Percentiles rank a stretch among this genome's conserved stretches.
Conservation (phyloP, 2,329 filamentous ascomycete genomes). For the Ophiocordyceps unilateralis region DNA sequence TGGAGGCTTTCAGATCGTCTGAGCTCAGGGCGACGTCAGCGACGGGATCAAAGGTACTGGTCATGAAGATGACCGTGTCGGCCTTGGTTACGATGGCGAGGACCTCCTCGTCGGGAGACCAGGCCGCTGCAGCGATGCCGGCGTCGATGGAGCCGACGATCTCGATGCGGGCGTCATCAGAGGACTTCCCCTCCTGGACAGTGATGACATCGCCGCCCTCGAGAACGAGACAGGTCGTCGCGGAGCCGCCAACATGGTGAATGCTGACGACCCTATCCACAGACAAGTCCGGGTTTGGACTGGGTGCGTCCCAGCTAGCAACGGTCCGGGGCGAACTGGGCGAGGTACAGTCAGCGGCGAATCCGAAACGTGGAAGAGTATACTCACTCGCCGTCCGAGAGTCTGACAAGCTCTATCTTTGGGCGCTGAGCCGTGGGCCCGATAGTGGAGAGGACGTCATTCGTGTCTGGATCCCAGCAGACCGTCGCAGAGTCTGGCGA, state of each 20-base stretch:
- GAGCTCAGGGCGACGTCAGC: slow-evolving; percentile 53
- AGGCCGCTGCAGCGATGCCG: slow-evolving; percentile 74
- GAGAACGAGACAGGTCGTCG: slow-evolving; percentile 65
- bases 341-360: not conserved
- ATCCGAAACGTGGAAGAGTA: not conserved
- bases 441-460: slow-evolving; percentile 67
- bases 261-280: slow-evolving; percentile 63
- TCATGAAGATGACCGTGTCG: slow-evolving; percentile 79
- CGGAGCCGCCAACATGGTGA: slow-evolving; percentile 70
- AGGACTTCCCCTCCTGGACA: slow-evolving; percentile 45
- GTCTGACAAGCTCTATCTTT: slow-evolving; percentile 52
- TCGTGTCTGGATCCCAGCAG: slow-evolving; percentile 69
- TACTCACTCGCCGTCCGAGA: slow-evolving; percentile 24
- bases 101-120: slow-evolving; percentile 92
- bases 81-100: slow-evolving; percentile 67
- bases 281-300: slow-evolving; percentile 55
- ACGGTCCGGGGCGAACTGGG: slow-evolving; percentile 26
- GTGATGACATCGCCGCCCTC: slow-evolving; percentile 83
- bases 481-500: slow-evolving; percentile 42
- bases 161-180: slow-evolving; percentile 65
- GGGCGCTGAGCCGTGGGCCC: slow-evolving; percentile 57
- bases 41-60: slow-evolving; percentile 71
- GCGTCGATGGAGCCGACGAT: slow-evolving; percentile 90
- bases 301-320: slow-evolving; percentile 78
- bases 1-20: slow-evolving; percentile 73